These are phyloP conservation scores for Saussurea involucrata DNA, from an alignment of 129 eudicot genomes.

Conservation along the genomic window DNA sequence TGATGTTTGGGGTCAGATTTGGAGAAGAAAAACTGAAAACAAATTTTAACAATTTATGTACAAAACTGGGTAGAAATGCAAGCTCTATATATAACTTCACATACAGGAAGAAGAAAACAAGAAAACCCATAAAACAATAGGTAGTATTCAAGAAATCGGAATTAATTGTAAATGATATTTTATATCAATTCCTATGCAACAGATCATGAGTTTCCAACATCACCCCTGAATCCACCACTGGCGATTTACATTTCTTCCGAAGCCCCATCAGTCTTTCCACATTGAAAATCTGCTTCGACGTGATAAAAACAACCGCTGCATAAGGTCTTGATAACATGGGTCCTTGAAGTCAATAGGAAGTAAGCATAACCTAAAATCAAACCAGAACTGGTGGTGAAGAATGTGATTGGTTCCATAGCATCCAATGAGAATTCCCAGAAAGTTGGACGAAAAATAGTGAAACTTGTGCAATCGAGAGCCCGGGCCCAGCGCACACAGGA, in stretches of 20 bases:
- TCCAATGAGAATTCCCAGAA: constrained; percentile 98
- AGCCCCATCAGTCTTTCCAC: constrained; percentile 45
- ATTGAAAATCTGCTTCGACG: constrained; percentile 58
- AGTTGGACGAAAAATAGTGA: constrained; percentile 83
- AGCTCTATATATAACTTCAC: background rate
- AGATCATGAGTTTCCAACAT: constrained; percentile 39
- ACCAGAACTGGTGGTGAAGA: constrained; percentile 66
- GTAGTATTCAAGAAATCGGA: background rate
- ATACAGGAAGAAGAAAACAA: background rate
- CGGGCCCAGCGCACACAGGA: constrained; percentile 75
- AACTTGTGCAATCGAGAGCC: constrained; percentile 47
- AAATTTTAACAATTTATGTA: background rate
- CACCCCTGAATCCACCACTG: constrained; percentile 34
- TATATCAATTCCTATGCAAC: constrained; percentile 31
- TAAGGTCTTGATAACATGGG: constrained; percentile 70
- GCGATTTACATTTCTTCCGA: constrained; percentile 49
- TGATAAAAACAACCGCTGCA: constrained; percentile 73
- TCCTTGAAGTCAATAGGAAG: constrained; percentile 76
- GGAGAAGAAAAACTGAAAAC: background rate
- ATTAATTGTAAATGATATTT: too few relatives aligned
- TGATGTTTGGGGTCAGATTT: too few relatives aligned
- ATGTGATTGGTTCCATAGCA: constrained; percentile 90
- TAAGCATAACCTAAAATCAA: constrained; percentile 76
- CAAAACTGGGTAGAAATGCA: background rate
- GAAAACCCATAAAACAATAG: background rate